These are phyloP conservation scores for Escallonia rubra DNA, from an alignment of 129 eudicot species.

Conservation along the genomic window DNA sequence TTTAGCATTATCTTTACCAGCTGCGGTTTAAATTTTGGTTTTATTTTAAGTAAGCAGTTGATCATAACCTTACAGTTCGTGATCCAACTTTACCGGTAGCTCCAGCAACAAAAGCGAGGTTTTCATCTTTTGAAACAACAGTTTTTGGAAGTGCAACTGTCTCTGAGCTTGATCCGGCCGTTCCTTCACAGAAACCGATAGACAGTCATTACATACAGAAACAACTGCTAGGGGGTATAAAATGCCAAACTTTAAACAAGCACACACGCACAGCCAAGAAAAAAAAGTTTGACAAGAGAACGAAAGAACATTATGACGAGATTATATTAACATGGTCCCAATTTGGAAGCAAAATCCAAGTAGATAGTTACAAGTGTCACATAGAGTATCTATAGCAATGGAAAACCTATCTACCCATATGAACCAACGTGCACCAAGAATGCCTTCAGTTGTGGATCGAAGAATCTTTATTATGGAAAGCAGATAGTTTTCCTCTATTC, in stretches of 20 bases:
- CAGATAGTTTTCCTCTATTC: too few species aligned
- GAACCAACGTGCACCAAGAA: too few species aligned
- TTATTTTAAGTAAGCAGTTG: background rate
- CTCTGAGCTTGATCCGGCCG: conserved; percentile 33
- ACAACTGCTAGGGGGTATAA: background rate
- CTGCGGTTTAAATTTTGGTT: conserved; percentile 12
- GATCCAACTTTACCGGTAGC: conserved; percentile 99
- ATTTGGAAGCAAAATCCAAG: too few species aligned
- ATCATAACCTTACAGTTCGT: conserved; percentile 76
- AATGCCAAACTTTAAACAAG: background rate
- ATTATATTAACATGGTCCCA: too few species aligned
- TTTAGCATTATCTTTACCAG: conserved; percentile 12
- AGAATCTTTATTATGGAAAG: too few species aligned
- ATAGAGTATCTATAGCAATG: too few species aligned
- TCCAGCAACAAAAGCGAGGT: conserved; percentile 82
- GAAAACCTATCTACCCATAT: too few species aligned
- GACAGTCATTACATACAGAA: conserved; percentile 5
- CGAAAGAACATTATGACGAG: too few species aligned
- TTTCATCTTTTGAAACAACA: conserved; percentile 38
- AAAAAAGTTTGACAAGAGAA: too few species aligned
- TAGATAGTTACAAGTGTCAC: too few species aligned
- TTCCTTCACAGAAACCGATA: conserved; percentile 30
- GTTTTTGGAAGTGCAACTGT: conserved; percentile 47
- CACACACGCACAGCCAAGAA: too few species aligned
- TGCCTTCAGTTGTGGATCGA: too few species aligned